Percentiles rank a stretch among this genome's conserved stretches.
phyloP scores from a whole-genome alignment of 768 basidiomycete species.

The Xerocomellus intermedius region DNA sequence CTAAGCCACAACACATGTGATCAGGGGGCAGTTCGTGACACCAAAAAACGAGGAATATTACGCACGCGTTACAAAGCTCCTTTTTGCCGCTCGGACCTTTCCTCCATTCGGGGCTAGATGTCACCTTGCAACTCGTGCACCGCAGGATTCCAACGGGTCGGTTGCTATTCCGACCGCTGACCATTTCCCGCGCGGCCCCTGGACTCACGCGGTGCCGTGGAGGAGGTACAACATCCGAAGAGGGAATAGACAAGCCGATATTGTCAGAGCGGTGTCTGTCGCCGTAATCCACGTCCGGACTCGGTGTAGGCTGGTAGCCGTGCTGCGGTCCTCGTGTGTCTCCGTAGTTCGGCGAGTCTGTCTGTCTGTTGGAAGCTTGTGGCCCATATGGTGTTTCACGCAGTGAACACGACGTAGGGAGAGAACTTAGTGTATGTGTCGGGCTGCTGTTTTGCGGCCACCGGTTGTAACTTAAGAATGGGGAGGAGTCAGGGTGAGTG shows the following conservation, averaged over 20 bases:
- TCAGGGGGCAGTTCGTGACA: conserved; percentile 10
- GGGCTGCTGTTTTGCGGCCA: conserved; percentile 31
- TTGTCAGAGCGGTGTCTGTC: conserved; percentile 36
- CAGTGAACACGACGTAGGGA: conserved; percentile 27
- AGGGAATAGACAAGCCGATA: conserved; percentile 24
- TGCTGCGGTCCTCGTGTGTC: conserved; percentile 34
- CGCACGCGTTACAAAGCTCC: conserved; percentile 90
- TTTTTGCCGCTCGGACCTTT: conserved; percentile 90
- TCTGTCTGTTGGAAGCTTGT: conserved; percentile 38
- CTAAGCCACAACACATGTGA: conserved; percentile 39
- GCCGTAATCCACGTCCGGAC: conserved; percentile 38
- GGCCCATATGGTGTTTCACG: conserved; percentile 30
- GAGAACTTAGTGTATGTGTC: conserved; percentile 25
- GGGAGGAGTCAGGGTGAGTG: conserved; percentile 27
- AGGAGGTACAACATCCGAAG: conserved; percentile 51
- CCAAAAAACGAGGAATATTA: conserved; percentile 25
- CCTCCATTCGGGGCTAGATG: conserved; percentile 85
- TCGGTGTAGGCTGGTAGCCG: conserved; percentile 37
- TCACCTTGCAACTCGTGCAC: conserved; percentile 80
- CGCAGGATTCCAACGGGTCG: conserved; percentile 69
- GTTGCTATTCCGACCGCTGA: conserved; percentile 46
- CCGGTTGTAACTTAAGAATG: conserved; percentile 31
- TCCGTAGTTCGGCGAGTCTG: conserved; percentile 32
- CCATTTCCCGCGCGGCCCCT: conserved; percentile 46
- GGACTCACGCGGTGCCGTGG: conserved; percentile 57